These are phyloP conservation scores for Penicillium capsulatum DNA, from an alignment of 2,329 filamentous ascomycete species.

Conservation along the genomic window DNA sequence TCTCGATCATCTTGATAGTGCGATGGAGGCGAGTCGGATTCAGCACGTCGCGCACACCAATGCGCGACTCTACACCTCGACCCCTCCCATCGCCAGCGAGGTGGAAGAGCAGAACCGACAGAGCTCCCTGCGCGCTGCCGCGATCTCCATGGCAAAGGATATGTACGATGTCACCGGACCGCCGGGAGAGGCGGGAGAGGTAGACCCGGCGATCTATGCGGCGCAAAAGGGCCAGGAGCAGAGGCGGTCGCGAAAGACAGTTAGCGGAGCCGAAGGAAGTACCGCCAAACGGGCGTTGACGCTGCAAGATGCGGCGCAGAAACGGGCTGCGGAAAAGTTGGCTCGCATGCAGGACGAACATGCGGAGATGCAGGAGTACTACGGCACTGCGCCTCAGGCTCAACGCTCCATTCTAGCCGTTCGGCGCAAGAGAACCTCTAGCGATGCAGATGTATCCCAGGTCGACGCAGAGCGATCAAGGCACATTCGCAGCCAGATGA, in stretches of 20 bases:
- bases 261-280: slow-evolving; percentile 23
- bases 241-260: slow-evolving; percentile 30
- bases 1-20: slow-evolving; percentile 42
- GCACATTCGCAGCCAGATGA: slow-evolving; percentile 74
- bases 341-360: slow-evolving; percentile 72
- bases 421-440: slow-evolving; percentile 62
- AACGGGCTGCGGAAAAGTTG: slow-evolving; percentile 76
- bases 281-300: slow-evolving; percentile 34
- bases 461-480: slow-evolving; percentile 66
- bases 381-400: slow-evolving; percentile 55
- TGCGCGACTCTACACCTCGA: slow-evolving; percentile 73
- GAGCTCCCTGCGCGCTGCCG: slow-evolving; percentile 73
- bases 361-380: slow-evolving; percentile 70
- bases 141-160: slow-evolving; percentile 81
- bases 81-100: slow-evolving; percentile 67
- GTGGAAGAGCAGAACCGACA: slow-evolving; percentile 68
- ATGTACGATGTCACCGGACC: slow-evolving; percentile 66
- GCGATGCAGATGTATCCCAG: slow-evolving; percentile 57
- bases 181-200: slow-evolving; percentile 17
- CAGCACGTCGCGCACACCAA: slow-evolving; percentile 63
- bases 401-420: slow-evolving; percentile 49
- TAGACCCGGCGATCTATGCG: slow-evolving; percentile 22
- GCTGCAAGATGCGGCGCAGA: slow-evolving; percentile 82
- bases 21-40: slow-evolving; percentile 57
- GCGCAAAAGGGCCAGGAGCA: slow-evolving; percentile 36